Conservation (phyloP, 108 stramenopile genomes). For the Nitzschia sp. region DNA sequence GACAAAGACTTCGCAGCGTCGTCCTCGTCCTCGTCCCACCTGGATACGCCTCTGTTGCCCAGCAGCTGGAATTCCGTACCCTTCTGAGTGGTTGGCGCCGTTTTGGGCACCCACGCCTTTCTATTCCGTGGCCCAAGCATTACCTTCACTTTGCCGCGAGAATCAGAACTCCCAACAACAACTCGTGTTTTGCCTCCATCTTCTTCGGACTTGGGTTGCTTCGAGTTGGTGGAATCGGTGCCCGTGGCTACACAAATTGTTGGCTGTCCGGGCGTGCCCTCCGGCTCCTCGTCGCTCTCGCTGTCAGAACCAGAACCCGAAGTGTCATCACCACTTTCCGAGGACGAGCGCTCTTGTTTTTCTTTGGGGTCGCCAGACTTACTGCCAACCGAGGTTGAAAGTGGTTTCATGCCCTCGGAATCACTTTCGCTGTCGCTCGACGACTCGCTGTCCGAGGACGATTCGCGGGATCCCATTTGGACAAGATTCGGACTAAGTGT, state of each 20-base stretch:
- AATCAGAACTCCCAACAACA: constrained; percentile 36
- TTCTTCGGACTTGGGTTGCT: neutral
- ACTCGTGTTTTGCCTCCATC: constrained; percentile 26
- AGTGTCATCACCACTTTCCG: neutral
- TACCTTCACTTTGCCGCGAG: constrained; percentile 65
- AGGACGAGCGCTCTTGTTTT: neutral
- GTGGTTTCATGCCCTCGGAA: too few relatives aligned
- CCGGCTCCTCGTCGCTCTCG: neutral
- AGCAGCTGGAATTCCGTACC: constrained; percentile 47
- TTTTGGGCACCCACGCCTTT: constrained; percentile 58
- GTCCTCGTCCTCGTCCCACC: constrained; percentile 67
- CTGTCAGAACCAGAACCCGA: too few relatives aligned
- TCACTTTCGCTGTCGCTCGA: neutral
- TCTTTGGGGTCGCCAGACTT: too few relatives aligned
- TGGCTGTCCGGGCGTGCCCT: neutral
- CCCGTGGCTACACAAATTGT: neutral
- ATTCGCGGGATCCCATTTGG: neutral
- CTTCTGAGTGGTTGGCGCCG: constrained; percentile 27
- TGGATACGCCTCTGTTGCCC: constrained; percentile 53
- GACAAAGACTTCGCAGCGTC: constrained; percentile 17
- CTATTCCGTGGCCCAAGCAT: constrained; percentile 59
- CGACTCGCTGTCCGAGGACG: constrained; percentile 4
- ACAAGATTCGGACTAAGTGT: too few relatives aligned
- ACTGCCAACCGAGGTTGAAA: neutral
- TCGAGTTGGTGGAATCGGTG: neutral